A percentile compares a stretch with the other conserved stretches of the same genome.
Conservation (phyloP, 805 yeast genomes). For the Barnettozyma botsteinii region DNA sequence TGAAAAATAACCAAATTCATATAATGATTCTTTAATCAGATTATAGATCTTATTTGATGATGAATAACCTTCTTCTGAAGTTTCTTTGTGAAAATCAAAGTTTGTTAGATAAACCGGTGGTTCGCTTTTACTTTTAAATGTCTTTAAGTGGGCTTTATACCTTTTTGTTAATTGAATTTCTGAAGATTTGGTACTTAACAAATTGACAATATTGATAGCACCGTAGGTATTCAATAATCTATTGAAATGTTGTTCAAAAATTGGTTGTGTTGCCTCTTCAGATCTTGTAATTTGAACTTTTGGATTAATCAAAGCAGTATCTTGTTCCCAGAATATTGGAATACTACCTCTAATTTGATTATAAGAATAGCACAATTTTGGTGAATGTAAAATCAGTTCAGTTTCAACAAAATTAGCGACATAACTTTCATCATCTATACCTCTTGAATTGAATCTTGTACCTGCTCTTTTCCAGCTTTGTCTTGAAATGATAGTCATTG, state of each 20-base stretch:
- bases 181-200: conserved; percentile 72
- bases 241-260: conserved; percentile 77
- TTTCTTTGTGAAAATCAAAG: conserved; percentile 92
- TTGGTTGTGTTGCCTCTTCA: conserved; percentile 85
- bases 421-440: conserved; percentile 90
- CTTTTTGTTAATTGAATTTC: conserved; percentile 69
- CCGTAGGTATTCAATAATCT: conserved; percentile 71
- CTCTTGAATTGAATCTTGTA: conserved; percentile 90
- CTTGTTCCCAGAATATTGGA: conserved; percentile 98
- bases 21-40: conserved; percentile 56
- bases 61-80: conserved; percentile 84
- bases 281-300: conserved; percentile 87
- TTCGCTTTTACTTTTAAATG: conserved; percentile 27
- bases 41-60: conserved; percentile 71
- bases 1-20: conserved; percentile 77
- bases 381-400: conserved; percentile 65
- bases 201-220: conserved; percentile 81
- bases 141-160: conserved; percentile 53
- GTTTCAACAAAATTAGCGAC: conserved; percentile 97
- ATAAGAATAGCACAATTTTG: conserved; percentile 59
- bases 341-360: conserved; percentile 93
- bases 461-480: conserved; percentile 99
- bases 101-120: conserved; percentile 57
- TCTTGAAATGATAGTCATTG: conserved; percentile 77
- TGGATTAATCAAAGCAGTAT: conserved; percentile 83